Evolutionary conservation across 2,329 filamentous ascomycete species (phyloP), one percentile per base, ranked within the genome.

Genomic region (Phaeoacremonium minimum): DNA sequence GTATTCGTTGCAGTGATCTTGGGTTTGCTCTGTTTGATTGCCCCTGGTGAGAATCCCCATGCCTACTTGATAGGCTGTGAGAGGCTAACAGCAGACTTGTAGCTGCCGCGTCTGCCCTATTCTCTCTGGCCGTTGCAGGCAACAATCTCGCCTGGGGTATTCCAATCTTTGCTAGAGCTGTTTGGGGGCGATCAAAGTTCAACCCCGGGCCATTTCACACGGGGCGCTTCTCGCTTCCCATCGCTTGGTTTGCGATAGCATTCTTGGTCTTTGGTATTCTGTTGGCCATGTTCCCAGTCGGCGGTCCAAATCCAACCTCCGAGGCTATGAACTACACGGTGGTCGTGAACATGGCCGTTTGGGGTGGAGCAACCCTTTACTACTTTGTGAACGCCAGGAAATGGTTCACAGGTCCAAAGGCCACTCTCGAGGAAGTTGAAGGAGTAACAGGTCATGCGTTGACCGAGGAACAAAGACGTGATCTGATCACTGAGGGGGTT

Each of bases 281-380:
- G 1, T 48, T 82, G 17, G 67, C 64, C 36, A 80, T 81, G 76
- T 78, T 81, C 50, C 77, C 77, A 0, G 61, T 58, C 11, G 63
- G 60, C 4, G 77, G 76, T 0, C 75, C 77, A 18, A 58, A 70
- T 46, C 75, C 76, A 2, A 64, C 59, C 7, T 52, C 55, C 0
- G 43, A 67, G 28, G 56, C 56, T 13, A 81, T 82, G 77, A 83
- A 82, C 46, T 82, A 81, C 49, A 80, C 77, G 0, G 66, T 80
- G 3, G 77, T 80, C 1, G 75, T 83, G 41, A 80, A 80, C 43
- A 64, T 63, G 20, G 67, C 69, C 4, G 69, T 82, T 2, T 82
- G 77, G 77, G 58, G 70, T 12, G 74, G 75, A 2, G 65, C 69
- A 1, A 52, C 78, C 46, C 33, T 61, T 1, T 81, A 81, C 52